Evolutionary conservation across 192 early-diverging fungal genomes (phyloP).

Genomic region (Gonapodya prolifera): DNA sequence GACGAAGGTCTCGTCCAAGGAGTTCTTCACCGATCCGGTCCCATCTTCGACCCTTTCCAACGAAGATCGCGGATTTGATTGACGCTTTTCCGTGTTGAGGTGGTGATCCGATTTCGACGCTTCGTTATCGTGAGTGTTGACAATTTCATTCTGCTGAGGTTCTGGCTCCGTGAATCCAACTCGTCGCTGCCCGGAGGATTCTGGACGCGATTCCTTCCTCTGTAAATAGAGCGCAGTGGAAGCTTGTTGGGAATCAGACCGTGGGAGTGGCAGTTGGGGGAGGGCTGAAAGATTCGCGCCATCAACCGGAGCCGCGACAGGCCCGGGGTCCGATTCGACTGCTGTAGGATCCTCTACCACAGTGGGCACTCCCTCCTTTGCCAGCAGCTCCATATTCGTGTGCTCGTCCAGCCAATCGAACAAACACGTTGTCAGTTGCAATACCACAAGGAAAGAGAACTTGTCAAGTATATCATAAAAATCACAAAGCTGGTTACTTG

Average conservation of each 20-base stretch:
- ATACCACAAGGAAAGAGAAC: too few species aligned
- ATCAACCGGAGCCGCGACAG: too few species aligned
- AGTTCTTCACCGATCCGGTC: not conserved
- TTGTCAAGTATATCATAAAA: too few species aligned
- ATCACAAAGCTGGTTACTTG: too few species aligned
- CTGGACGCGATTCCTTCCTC: not conserved
- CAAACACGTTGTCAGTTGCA: too few species aligned
- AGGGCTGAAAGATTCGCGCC: too few species aligned
- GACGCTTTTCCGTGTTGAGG: not conserved
- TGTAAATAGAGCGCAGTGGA: not conserved
- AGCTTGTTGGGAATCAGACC: not conserved
- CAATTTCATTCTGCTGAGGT: not conserved
- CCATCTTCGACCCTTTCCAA: not conserved
- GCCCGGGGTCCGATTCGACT: too few species aligned
- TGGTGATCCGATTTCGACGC: not conserved
- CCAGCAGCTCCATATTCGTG: too few species aligned
- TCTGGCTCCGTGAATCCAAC: not conserved
- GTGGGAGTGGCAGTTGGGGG: too few species aligned
- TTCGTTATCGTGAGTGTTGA: not conserved
- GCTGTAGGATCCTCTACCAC: too few species aligned
- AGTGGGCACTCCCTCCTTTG: too few species aligned
- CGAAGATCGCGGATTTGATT: not conserved
- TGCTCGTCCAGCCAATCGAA: too few species aligned
- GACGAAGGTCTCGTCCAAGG: not conserved
- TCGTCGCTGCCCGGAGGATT: not conserved